Evolutionary conservation across 495 filamentous ascomycete genomes (phyloP), one percentile per base, ranked within the genome.

Genomic region (Talaromyces proteolyticus): DNA sequence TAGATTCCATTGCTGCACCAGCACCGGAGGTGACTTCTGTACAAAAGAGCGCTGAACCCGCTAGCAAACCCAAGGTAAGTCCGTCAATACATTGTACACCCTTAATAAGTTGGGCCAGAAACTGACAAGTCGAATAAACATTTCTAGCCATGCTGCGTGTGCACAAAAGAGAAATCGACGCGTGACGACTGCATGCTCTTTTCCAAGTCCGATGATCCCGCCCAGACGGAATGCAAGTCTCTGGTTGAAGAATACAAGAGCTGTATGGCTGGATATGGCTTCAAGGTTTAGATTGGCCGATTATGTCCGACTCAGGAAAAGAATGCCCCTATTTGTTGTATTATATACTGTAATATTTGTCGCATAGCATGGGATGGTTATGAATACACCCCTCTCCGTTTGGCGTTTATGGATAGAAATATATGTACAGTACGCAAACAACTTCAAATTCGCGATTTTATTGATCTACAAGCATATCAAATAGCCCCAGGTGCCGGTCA

Each of bases 161-260:
- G 93, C 81, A 96, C 92, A 61, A 79, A 89, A 41, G 93, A 98
- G 68, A 98, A 98, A 66, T 77, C 87, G 51, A 70, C 75, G 52
- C 89, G 93, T 52, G 93, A 98, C 68, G 93, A 98, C 71, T 98
- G 93, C 76, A 96, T 98, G 92, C 86, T 98, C 16, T 96, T 97
- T 70, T 91, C 86, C 49, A 89, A 80, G 53, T 73, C 81, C 53
- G 78, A 81, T 50, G 82, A 94, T 60, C 86, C 91, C 23, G 53
- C 61, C 21, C 78, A 88, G 59, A 63, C 76, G 56, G 89, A 91
- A 53, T 98, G 93, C 74, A 73, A 82, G 64, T 75, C 84, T 12
- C 80, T 84, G 49, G 87, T 98, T 54, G 82, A 90, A 12, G 79
- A 84, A 57, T 98, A 98, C 72, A 82, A 85, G 78, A 80, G 69